These are phyloP conservation scores for Ophiostoma quercus DNA, from an alignment of 2,329 filamentous ascomycete species.

Conservation along the genomic window DNA sequence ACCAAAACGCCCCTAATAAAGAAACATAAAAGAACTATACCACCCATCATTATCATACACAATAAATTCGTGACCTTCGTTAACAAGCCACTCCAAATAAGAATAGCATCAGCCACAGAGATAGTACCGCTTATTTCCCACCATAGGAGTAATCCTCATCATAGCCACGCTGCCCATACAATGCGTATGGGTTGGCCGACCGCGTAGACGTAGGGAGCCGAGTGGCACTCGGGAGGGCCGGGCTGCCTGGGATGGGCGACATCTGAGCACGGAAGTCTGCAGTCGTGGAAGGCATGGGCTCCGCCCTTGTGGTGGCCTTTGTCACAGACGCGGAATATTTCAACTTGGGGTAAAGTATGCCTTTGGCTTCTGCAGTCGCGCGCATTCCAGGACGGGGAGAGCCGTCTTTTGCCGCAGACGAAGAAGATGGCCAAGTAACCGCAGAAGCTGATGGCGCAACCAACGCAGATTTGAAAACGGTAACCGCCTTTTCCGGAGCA, in stretches of 20 bases:
- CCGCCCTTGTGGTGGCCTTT: not conserved
- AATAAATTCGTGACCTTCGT: not conserved
- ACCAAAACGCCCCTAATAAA: too few relatives aligned
- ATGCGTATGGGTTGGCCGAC: not conserved
- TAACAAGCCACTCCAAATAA: too few relatives aligned
- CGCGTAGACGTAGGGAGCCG: not conserved
- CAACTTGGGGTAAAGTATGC: not conserved
- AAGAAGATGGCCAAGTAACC: not conserved
- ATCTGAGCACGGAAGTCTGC: not conserved
- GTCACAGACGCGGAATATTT: not conserved
- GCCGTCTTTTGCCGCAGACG: not conserved
- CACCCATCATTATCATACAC: not conserved
- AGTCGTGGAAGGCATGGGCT: not conserved
- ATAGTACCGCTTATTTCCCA: not conserved
- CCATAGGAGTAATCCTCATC: conserved; percentile 11
- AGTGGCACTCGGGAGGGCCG: not conserved
- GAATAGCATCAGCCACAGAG: not conserved
- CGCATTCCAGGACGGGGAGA: not conserved
- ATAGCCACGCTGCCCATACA: not conserved
- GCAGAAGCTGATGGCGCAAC: not conserved
- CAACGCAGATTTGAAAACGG: not conserved
- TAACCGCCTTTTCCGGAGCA: not conserved
- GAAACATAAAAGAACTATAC: too few relatives aligned
- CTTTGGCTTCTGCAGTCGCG: not conserved
- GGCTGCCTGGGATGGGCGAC: not conserved